Conservation (phyloP, 2,329 filamentous ascomycete genomes). For the Scytalidium sp. region DNA sequence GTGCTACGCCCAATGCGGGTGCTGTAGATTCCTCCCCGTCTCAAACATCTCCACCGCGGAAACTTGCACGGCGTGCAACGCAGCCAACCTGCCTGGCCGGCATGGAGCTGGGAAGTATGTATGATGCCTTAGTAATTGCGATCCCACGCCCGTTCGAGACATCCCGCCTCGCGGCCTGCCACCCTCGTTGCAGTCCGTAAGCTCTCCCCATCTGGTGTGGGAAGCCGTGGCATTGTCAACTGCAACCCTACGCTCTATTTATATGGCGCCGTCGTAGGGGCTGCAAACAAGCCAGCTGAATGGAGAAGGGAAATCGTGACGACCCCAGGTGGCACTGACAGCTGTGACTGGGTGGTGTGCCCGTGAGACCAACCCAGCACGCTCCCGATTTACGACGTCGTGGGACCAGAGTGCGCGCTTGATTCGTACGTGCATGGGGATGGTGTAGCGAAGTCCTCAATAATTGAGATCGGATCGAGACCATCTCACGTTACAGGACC, state of each 20-base stretch:
- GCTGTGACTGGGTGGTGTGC: not conserved
- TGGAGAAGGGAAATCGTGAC: not conserved
- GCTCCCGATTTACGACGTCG: not conserved
- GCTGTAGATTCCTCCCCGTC: no score
- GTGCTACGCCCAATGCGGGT: no score
- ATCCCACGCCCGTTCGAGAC: not conserved
- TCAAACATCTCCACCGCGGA: no score
- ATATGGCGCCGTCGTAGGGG: not conserved
- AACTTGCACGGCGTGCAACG: no score
- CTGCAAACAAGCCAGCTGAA: not conserved
- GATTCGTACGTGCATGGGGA: not conserved
- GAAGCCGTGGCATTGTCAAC: not conserved
- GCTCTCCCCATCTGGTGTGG: no score
- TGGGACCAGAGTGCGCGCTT: not conserved
- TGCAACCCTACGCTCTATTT: not conserved
- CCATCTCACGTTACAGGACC: no score
- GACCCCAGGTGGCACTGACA: not conserved
- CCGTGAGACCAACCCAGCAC: not conserved
- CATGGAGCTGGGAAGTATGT: not conserved
- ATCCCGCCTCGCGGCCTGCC: not conserved
- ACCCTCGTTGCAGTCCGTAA: no score
- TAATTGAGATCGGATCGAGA: not conserved
- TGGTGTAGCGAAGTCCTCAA: not conserved
- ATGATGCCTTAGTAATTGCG: not conserved
- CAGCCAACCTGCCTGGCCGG: not conserved